Base-by-base conservation (phyloP, 139 green algal genomes). In the Chlamydomonas schloesseri region DNA sequence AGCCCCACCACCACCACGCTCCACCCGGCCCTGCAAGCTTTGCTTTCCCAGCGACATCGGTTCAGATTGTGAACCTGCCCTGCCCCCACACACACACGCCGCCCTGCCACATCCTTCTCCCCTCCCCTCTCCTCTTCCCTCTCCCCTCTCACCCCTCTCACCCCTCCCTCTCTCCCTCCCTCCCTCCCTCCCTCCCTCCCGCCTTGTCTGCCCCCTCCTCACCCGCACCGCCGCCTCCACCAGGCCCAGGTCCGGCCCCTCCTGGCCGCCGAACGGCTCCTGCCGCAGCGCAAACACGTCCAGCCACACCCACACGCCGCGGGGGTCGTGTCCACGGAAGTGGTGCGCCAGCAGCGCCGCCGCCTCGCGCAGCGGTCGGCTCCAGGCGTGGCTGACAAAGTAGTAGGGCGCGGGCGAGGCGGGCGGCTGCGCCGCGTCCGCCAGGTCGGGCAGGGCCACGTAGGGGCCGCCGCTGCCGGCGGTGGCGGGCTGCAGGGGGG, bases 361-460 rank as follows among this genome's bases (percentile, higher is more conserved):
- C 37, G 78, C 33, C 78, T 84, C 78, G 18, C 64, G 64, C 29
- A 84, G 65, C 37, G 78, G 78, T n/a, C 78, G 64, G 64, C 78
- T 84, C 78, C 78, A 84, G 21, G 78, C 64, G 37, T 84, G 78
- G 46, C 78, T 84, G 1, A 84, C 62, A n/a, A 84, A 84, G 46
- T 84, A 84, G 62, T 84, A 84, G 55, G 78, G 78, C 42, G 42
- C 42, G 42, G 42, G 42, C 42, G 42, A 50, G 42, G 42, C 5
- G 42, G 42, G 42, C 42, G 42, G 42, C 42, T 50, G 42, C 42
- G 42, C 42, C 6, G 42, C 42, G 42, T 50, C 42, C 29, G 64
- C 46, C 46, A 65, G 18, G 1, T 84, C 78, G 28, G 11, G 20
- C 42, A 75, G 64, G 0, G 42, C 20, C 6, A 29, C 29, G 64